Evolutionary conservation across 371 early-diverging fungal genomes (phyloP).

Genomic region (Mitosporidium daphniae): DNA sequence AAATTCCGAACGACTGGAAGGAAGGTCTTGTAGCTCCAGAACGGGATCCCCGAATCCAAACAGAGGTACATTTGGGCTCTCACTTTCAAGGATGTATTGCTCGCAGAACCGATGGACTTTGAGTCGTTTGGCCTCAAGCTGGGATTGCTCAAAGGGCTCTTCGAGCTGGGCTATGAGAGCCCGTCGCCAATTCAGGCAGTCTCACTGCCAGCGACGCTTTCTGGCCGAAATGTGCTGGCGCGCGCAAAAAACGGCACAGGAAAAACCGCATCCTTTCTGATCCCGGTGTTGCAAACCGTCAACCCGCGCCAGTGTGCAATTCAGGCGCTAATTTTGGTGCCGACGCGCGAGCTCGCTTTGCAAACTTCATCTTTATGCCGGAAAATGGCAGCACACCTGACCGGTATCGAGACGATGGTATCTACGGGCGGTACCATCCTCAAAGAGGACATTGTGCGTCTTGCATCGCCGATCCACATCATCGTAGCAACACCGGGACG

Average conservation of each 20-base stretch:
- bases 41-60: too few relatives aligned
- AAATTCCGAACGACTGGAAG: too few relatives aligned
- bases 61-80: too few relatives aligned
- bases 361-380: conserved; percentile 10
- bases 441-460: conserved; percentile 82
- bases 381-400: conserved; percentile 2
- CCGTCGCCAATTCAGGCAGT: conserved; percentile 97
- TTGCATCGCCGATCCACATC: conserved; percentile 40
- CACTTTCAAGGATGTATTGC: conserved; percentile 66
- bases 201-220: conserved; percentile 73
- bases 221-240: conserved; percentile 71
- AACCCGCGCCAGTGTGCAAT: conserved; percentile 28
- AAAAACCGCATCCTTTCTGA: conserved; percentile 69
- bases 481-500: conserved; percentile 89
- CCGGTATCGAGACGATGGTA: conserved; percentile 74
- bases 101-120: conserved; percentile 79
- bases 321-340: conserved; percentile 54
- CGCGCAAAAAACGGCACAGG: conserved; percentile 93
- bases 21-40: too few relatives aligned
- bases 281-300: conserved; percentile 70
- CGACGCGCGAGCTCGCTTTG: conserved; percentile 58
- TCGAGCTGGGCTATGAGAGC: conserved; percentile 81
- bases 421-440: conserved; percentile 81
- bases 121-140: conserved; percentile 80
- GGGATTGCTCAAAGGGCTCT: conserved; percentile 83